phyloP scores from a whole-genome alignment of 2,329 filamentous ascomycete species.

The Fusarium nygamai region DNA sequence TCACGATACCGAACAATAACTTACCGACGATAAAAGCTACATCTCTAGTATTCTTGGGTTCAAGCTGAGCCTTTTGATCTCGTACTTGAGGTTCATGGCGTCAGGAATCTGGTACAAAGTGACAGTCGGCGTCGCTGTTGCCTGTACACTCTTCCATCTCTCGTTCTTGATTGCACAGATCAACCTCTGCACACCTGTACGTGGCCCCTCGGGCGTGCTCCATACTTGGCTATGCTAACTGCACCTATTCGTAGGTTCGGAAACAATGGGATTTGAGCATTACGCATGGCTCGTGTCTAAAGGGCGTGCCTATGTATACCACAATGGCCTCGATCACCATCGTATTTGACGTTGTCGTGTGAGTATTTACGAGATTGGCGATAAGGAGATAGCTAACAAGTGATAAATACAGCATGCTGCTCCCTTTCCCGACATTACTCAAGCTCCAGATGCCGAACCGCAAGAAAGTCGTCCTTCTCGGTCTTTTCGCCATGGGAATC shows the following conservation, averaged over 20 bases:
- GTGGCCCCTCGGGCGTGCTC: background rate
- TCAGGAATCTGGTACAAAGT: constrained; percentile 45
- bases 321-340: constrained; percentile 54
- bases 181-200: constrained; percentile 50
- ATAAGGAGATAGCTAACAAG: background rate
- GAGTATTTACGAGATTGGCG: constrained; percentile 9
- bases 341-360: constrained; percentile 54
- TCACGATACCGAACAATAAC: background rate
- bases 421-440: constrained; percentile 54
- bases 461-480: constrained; percentile 54
- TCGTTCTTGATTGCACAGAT: constrained; percentile 50
- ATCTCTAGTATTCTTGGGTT: constrained; percentile 56
- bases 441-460: constrained; percentile 49
- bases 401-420: constrained; percentile 46
- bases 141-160: constrained; percentile 52
- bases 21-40: constrained; percentile 44
- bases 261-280: constrained; percentile 56
- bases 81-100: constrained; percentile 57
- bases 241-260: background rate
- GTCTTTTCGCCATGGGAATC: constrained; percentile 59
- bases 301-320: constrained; percentile 55
- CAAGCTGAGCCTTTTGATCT: constrained; percentile 57
- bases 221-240: background rate
- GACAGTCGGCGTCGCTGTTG: constrained; percentile 48
- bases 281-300: constrained; percentile 50